Base-by-base conservation (phyloP, 345 rosid species). In the Hibiscus trionum region DNA sequence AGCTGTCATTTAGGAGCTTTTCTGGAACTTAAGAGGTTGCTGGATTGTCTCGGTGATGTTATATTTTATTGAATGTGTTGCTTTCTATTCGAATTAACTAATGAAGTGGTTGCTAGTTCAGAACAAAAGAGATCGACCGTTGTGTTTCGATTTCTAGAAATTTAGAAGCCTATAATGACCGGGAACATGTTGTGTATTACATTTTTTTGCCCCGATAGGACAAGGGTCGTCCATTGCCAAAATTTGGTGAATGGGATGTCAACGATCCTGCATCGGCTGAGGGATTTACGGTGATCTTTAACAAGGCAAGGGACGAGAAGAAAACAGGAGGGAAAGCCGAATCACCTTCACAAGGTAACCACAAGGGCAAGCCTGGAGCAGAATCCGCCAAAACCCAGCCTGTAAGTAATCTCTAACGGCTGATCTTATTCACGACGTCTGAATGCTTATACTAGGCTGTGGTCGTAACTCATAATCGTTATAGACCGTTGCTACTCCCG, bases 221-320 rank as follows among this genome's bases (percentile, higher is more conserved):
- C 47, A 82, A 77, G 78, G 97, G 96, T 74, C 90, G 86, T 71
- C 91, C 87, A 66, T 86, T 91, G 77, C 98, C 98, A 37, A 94
- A 91, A 81, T 94, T 94, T 66, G 98, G 98, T 66, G 98, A 94
- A 81, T 94, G 98, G 97, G 98, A 94, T 71, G 95, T 91, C 55
- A 89, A 80, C 77, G 91, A 94, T 78, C 97, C 98, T 61, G 90
- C 92, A 37, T 84, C 98, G 11, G 98, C 98, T 1, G 86, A 91
- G 82, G 98, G 98, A 74, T 94, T 91, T 78, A 94, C 98, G 31
- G 97, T 89, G 63, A 94, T 91, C 55, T 94, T 94, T 77, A 91
- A 94, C 81, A 84, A 91, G 72, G 98, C 97, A 62, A 88, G 97
- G 76, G 93, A 94, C 78, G 97, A 94, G 81, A 94, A 90, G 80